phyloP scores from a whole-genome alignment of 768 basidiomycete genomes.

The Suillus spraguei region DNA sequence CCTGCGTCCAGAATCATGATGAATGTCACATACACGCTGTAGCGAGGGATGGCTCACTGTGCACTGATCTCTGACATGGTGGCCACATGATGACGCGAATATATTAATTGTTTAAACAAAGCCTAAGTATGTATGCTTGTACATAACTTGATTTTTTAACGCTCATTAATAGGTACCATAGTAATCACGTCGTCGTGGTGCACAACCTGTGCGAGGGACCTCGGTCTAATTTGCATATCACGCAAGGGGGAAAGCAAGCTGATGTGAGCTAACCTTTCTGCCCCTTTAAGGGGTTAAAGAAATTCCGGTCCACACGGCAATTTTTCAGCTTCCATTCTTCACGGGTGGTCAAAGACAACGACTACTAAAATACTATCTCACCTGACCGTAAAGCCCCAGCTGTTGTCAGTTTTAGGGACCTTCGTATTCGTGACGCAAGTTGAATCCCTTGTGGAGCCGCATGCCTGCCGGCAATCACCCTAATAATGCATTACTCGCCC shows the following conservation, averaged over 20 bases:
- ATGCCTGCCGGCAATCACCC: constrained; percentile 12
- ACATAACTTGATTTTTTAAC: neutral
- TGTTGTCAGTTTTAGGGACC: neutral
- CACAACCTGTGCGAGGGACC: constrained; percentile 2
- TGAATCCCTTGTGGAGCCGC: neutral
- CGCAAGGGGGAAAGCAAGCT: neutral
- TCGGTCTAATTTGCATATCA: constrained; percentile 1
- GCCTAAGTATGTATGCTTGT: constrained; percentile 3
- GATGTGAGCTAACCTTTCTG: neutral
- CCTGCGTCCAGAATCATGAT: neutral
- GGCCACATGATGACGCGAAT: neutral
- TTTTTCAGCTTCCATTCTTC: neutral
- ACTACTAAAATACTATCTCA: neutral
- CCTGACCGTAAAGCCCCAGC: too few relatives aligned
- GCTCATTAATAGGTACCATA: constrained; percentile 9
- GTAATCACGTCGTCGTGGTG: neutral
- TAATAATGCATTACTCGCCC: constrained; percentile 9
- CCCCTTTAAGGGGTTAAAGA: neutral
- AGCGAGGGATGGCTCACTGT: neutral
- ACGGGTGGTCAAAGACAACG: neutral
- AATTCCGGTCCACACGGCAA: neutral
- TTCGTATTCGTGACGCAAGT: neutral
- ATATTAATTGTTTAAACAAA: constrained; percentile 6
- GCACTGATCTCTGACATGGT: neutral
- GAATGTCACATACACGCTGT: neutral